Evolutionary conservation across 495 filamentous ascomycete species (phyloP), one percentile per base, ranked within the genome.

Genomic region (Pseudomonodictys pantanalensis): DNA sequence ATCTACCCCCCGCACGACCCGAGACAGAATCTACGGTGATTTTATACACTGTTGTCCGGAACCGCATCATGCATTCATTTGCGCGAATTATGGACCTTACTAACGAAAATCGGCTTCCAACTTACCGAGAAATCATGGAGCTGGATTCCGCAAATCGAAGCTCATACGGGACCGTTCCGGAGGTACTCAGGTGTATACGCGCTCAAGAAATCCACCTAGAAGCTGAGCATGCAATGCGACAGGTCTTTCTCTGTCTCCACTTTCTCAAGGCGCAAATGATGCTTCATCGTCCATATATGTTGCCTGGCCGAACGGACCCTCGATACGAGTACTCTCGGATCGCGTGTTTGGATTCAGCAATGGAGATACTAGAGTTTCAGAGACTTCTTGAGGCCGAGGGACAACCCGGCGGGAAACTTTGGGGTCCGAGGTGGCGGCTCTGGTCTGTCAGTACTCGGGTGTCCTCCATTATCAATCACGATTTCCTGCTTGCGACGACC

Each of bases 401-500:
- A 2, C 63, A 70, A 22, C 65, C 68, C 3, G 75, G 72, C 6
- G 76, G 75, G 0, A 72, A 68, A 28, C 62, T 79, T 15, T 62
- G 58, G 58, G 49, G 51, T 12, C 17, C 15, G 7, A 56, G 38
- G 33, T 62, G 44, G 50, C 42, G 22, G 57, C 74, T 48, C 66
- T 71, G 28, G 73, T 77, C 32, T 58, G 9, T 50, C 10, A 62
- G 69, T 28, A 80, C 77, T 76, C 72, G 76, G 60, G 65, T 80
- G 26, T 74, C 76, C 4, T 74, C 73, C 1, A 60, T 80, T 8
- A 72, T 70, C 12, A 65, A 69, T 7, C 70, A 78, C 58, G 79
- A 80, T 47, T 80, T 80, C 55, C 70, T 82, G 1, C 70, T 78
- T 0, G 79, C 79, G 2, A 71, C 77, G 5, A 81, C 81, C 75